A percentile compares a stretch with the other conserved stretches of the same genome.
phyloP scores from a whole-genome alignment of 176 grass and related monocot species.

The Lolium multiflorum region DNA sequence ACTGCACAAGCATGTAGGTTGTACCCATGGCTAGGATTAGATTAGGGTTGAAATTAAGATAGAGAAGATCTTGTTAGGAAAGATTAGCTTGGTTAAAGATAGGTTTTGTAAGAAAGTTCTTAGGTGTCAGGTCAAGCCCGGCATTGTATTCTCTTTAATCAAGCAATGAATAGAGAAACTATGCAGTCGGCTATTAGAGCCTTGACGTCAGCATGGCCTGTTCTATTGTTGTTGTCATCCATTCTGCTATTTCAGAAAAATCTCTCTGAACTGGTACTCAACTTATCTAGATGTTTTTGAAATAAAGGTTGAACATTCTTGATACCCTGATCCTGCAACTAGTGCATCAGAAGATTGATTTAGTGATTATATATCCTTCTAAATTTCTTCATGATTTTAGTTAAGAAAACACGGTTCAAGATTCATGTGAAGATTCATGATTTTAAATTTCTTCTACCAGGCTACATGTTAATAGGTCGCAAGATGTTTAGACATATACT shows the following conservation, averaged over 20 bases:
- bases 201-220: neutral
- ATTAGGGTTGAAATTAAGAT: neutral
- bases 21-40: neutral
- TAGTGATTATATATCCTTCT: neutral
- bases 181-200: neutral
- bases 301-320: neutral
- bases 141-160: neutral
- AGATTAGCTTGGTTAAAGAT: neutral
- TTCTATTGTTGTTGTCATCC: neutral
- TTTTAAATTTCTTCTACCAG: too few relatives aligned
- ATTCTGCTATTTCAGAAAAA: neutral
- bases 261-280: neutral
- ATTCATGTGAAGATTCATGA: too few relatives aligned
- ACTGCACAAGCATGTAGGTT: neutral
- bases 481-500: too few relatives aligned
- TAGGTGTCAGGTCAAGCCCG: neutral
- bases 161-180: neutral
- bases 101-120: neutral
- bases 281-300: neutral
- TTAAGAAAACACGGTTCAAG: neutral
- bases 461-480: too few relatives aligned
- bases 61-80: neutral
- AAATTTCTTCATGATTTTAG: neutral
- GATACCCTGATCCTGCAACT: neutral
- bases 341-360: neutral